A percentile compares a stretch with the other conserved stretches of the same genome.
phyloP scores from a whole-genome alignment of 2,329 filamentous ascomycete species.

The Hawksworthiomyces lignivorus region DNA sequence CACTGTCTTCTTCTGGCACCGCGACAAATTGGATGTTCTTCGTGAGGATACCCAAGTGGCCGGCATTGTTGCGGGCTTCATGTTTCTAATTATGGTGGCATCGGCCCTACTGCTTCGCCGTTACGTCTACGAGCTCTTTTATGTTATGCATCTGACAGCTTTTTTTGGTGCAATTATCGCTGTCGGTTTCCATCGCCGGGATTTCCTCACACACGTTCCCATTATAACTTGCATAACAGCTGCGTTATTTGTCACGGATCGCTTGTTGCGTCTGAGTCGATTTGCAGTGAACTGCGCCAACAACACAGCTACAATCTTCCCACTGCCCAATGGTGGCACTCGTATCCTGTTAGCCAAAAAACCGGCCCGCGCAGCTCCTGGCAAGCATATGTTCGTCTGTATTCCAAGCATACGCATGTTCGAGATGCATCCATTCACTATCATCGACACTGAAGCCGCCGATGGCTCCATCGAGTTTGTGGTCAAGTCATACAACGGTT shows the following conservation, averaged over 20 bases:
- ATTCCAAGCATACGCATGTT: slow-evolving; percentile 48
- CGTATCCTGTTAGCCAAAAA: slow-evolving; percentile 46
- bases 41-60: slow-evolving; percentile 32
- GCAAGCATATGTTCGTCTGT: slow-evolving; percentile 58
- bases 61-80: slow-evolving; percentile 40
- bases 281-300: slow-evolving; percentile 38
- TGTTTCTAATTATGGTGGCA: slow-evolving; percentile 36
- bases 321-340: slow-evolving; percentile 46
- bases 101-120: slow-evolving; percentile 36
- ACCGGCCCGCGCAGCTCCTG: slow-evolving; percentile 38
- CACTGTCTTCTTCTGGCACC: slow-evolving; percentile 29
- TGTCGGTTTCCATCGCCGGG: slow-evolving; percentile 44
- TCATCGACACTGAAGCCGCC: slow-evolving; percentile 32
- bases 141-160: slow-evolving; percentile 41
- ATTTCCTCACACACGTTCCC: slow-evolving; percentile 32
- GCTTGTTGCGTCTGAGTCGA: slow-evolving; percentile 37
- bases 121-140: slow-evolving; percentile 48
- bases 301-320: slow-evolving; percentile 44
- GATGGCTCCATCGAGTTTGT: slow-evolving; percentile 49
- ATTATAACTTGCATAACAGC: slow-evolving; percentile 34
- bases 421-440: slow-evolving; percentile 59
- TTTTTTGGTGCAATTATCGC: slow-evolving; percentile 41
- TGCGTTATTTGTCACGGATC: slow-evolving; percentile 43
- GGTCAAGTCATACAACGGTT: slow-evolving; percentile 50
- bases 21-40: slow-evolving; percentile 24